phyloP scores from a whole-genome alignment of 202 grass and related monocot species.

The Setaria italica region DNA sequence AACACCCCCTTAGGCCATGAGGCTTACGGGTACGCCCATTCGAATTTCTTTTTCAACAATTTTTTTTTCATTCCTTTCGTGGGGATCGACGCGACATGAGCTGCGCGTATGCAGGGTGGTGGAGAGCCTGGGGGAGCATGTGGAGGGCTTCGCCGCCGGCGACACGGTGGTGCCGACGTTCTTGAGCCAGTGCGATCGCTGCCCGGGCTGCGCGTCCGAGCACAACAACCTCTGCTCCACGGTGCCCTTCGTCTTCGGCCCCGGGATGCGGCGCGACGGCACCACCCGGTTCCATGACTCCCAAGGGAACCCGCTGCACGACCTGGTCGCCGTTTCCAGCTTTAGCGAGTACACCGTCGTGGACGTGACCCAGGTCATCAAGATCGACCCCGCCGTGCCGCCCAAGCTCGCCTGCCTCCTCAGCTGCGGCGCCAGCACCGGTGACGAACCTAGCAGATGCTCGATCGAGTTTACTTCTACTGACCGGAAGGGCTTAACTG shows the following conservation, averaged over 20 bases:
- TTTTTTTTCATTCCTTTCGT: too few relatives aligned
- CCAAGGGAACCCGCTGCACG: conserved; percentile 44
- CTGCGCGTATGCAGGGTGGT: conserved; percentile 46
- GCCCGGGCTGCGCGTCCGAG: conserved; percentile 58
- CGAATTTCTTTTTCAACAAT: background rate
- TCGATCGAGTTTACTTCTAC: background rate
- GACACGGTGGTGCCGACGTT: conserved; percentile 73
- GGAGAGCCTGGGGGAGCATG: conserved; percentile 73
- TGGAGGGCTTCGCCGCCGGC: conserved; percentile 58
- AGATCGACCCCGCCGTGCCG: conserved; percentile 53
- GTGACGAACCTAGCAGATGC: background rate
- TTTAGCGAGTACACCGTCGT: conserved; percentile 82
- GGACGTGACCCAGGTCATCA: conserved; percentile 64
- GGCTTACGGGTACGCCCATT: conserved; percentile 64
- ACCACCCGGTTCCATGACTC: conserved; percentile 60
- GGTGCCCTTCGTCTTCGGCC: conserved; percentile 38
- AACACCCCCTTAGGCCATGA: too few relatives aligned
- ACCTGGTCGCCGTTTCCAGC: conserved; percentile 59
- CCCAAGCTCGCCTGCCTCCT: conserved; percentile 69
- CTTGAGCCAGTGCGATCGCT: conserved; percentile 65
- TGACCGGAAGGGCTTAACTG: background rate
- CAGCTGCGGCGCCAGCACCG: conserved; percentile 67
- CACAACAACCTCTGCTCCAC: conserved; percentile 58
- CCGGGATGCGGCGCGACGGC: conserved; percentile 68
- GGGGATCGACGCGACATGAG: background rate